A percentile compares a stretch with the other conserved stretches of the same genome.
Evolutionary conservation across 2,329 filamentous ascomycete genomes (phyloP).

Genomic region (Colletotrichum plurivorum): DNA sequence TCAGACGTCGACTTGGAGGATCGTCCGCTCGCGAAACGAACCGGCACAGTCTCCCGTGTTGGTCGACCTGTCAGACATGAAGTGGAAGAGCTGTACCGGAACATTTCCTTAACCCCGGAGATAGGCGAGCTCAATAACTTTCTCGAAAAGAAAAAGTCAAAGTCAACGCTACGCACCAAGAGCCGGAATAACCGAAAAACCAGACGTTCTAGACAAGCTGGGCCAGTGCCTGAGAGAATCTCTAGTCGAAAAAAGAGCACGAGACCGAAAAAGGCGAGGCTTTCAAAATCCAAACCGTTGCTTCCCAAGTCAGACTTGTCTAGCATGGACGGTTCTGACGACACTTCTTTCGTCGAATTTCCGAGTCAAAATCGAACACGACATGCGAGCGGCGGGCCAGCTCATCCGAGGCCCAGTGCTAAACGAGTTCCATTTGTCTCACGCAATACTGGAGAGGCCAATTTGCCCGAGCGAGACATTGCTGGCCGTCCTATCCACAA

Average conservation of each 20-base stretch:
- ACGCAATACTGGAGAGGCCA: slow-evolving; percentile 41
- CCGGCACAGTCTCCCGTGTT: slow-evolving; percentile 26
- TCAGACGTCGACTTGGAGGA: slow-evolving; percentile 26
- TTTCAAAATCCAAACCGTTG: slow-evolving; percentile 20
- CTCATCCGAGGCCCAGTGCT: slow-evolving; percentile 31
- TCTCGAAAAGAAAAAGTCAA: slow-evolving; percentile 29
- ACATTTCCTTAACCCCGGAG: slow-evolving; percentile 32
- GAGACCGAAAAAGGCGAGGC: slow-evolving; percentile 2
- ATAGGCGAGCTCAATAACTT: slow-evolving; percentile 6
- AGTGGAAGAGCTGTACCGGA: slow-evolving; percentile 34
- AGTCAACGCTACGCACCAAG: neutral
- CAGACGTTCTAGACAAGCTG: neutral
- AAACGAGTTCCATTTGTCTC: slow-evolving; percentile 27
- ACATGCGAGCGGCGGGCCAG: slow-evolving; percentile 37
- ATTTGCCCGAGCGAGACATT: slow-evolving; percentile 45
- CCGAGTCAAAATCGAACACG: slow-evolving; percentile 35
- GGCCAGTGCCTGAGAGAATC: slow-evolving; percentile 29
- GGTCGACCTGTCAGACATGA: slow-evolving; percentile 43
- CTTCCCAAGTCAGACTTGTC: slow-evolving; percentile 18
- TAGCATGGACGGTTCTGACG: slow-evolving; percentile 36
- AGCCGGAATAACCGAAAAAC: neutral
- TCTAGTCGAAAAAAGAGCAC: slow-evolving; percentile 35
- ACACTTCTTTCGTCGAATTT: slow-evolving; percentile 38
- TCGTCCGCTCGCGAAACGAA: neutral
- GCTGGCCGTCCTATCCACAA: slow-evolving; percentile 45